phyloP scores from a whole-genome alignment of 495 filamentous ascomycete genomes.

The Emericellopsis terricola region DNA sequence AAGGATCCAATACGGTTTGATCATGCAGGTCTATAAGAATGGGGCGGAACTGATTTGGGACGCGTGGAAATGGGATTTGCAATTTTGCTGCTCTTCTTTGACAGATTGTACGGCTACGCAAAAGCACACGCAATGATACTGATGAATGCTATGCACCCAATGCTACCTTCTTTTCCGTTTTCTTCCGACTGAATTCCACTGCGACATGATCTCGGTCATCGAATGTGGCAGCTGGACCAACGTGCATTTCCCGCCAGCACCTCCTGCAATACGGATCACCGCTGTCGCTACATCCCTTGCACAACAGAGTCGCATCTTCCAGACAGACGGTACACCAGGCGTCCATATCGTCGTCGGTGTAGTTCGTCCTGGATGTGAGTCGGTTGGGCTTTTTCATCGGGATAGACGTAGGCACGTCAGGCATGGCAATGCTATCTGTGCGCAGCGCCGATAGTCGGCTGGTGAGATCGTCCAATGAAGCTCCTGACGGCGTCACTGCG shows the following conservation, averaged over 20 bases:
- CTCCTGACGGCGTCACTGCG: constrained; percentile 9
- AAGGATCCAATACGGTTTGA: not conserved
- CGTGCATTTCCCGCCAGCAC: constrained; percentile 55
- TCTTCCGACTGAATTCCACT: constrained; percentile 14
- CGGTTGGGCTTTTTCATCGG: constrained; percentile 11
- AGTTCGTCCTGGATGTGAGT: constrained; percentile 14
- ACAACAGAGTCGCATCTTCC: constrained; percentile 43
- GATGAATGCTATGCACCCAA: constrained; percentile 2
- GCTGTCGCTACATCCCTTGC: constrained; percentile 38
- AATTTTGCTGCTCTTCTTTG: too few species aligned
- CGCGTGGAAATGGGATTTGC: too few species aligned
- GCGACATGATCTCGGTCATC: constrained; percentile 36
- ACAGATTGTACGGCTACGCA: too few species aligned
- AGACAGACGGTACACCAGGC: constrained; percentile 56
- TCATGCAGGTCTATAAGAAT: too few species aligned
- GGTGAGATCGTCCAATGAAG: constrained; percentile 16
- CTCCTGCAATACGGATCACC: constrained; percentile 42
- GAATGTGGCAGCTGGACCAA: constrained; percentile 34
- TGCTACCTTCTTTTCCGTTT: not conserved
- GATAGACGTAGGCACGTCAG: constrained; percentile 33
- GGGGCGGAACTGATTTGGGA: too few species aligned
- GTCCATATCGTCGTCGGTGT: constrained; percentile 43
- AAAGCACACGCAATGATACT: too few species aligned
- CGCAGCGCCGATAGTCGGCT: constrained; percentile 22
- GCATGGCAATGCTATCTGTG: constrained; percentile 15